A percentile compares a stretch with the other conserved stretches of the same genome.
These are phyloP conservation scores for Spergularia azorica DNA, from an alignment of 179 eudicot species.

Conservation along the genomic window DNA sequence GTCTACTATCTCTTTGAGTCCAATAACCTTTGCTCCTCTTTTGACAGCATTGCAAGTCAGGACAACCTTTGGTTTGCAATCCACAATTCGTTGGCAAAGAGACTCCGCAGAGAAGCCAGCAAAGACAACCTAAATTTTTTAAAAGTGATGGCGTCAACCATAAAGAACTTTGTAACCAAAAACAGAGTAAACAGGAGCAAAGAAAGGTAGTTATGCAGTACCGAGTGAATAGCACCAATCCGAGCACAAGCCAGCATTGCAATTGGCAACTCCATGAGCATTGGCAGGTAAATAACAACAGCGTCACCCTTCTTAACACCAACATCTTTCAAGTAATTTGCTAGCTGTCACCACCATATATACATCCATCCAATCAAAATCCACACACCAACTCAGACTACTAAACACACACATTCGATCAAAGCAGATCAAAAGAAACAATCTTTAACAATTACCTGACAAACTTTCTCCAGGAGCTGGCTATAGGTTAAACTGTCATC, in stretches of 20 bases:
- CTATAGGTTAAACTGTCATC: conserved; percentile 77
- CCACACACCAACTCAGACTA: conserved; percentile 2
- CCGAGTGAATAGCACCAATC: conserved; percentile 98
- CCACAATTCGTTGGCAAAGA: conserved; percentile 84
- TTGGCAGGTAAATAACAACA: conserved; percentile 91
- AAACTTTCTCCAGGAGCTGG: conserved; percentile 86
- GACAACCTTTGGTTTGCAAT: conserved; percentile 90
- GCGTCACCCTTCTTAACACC: conserved; percentile 94
- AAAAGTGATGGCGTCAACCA: neutral
- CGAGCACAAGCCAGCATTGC: conserved; percentile 99
- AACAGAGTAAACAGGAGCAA: neutral
- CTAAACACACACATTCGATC: neutral
- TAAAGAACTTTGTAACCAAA: neutral
- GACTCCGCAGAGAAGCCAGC: conserved; percentile 98
- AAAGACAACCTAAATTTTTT: conserved; percentile 76
- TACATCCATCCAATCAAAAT: neutral
- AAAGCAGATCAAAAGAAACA: neutral
- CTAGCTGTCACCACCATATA: conserved; percentile 55
- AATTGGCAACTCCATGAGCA: conserved; percentile 95
- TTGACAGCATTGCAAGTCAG: conserved; percentile 95
- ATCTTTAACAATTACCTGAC: conserved; percentile 61
- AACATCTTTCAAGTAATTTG: conserved; percentile 90
- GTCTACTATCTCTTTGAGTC: conserved; percentile 86
- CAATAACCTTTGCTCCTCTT: conserved; percentile 81
- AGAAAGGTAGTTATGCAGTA: conserved; percentile 30